phyloP scores from a whole-genome alignment of 768 basidiomycete species.

The Tubosaeta brunneosetosa region DNA sequence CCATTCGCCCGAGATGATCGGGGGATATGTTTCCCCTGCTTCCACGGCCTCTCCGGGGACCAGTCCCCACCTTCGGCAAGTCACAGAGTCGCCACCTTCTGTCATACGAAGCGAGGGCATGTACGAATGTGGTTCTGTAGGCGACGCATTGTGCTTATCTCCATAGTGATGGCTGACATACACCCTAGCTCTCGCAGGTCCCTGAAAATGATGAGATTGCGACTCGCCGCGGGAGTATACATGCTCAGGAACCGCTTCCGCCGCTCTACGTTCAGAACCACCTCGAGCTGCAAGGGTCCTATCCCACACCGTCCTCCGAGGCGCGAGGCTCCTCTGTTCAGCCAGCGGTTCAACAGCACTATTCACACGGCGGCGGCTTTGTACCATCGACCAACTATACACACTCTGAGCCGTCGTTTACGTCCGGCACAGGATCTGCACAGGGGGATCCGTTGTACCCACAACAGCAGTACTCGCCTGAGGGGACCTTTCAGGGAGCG shows the following conservation, averaged over 20 bases:
- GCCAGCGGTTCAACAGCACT: conserved; percentile 17
- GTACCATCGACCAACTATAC: conserved; percentile 10
- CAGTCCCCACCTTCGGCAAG: conserved; percentile 28
- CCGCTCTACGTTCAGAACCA: conserved; percentile 21
- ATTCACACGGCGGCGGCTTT: conserved; percentile 12
- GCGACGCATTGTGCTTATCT: not conserved
- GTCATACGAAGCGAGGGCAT: conserved; percentile 22
- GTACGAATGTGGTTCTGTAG: conserved; percentile 26
- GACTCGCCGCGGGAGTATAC: conserved; percentile 27
- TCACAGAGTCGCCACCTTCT: conserved; percentile 21
- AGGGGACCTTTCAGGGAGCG: conserved; percentile 13
- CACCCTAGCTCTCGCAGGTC: conserved; percentile 17
- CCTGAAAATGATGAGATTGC: conserved; percentile 21
- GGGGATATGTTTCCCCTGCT: conserved; percentile 40
- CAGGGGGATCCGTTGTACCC: conserved; percentile 12
- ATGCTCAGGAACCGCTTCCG: conserved; percentile 16
- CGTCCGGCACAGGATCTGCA: conserved; percentile 8
- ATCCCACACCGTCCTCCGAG: conserved; percentile 17
- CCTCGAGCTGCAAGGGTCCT: conserved; percentile 14
- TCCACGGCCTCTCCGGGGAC: conserved; percentile 42
- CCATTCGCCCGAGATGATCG: conserved; percentile 15
- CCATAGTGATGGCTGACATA: not conserved
- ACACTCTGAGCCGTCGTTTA: conserved; percentile 16
- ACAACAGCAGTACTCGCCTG: conserved; percentile 16
- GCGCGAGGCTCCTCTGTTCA: conserved; percentile 11